Evolutionary conservation across 257 asterid genomes (phyloP).

Genomic region (Anisodus acutangulus): DNA sequence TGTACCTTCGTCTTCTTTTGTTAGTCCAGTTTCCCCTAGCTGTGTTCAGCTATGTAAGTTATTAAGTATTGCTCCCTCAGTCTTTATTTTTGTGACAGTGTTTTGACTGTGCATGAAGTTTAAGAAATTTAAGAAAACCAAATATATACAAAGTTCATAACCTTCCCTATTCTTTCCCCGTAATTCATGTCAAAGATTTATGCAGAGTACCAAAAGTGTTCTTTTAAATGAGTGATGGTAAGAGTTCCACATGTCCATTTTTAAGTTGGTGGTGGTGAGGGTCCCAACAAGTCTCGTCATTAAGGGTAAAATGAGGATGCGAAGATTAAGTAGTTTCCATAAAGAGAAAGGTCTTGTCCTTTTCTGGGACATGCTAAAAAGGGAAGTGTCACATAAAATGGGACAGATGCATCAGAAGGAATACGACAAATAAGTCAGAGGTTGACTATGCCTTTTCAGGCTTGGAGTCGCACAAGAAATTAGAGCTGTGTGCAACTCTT

Average conservation of each 20-base stretch:
- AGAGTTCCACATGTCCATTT: not conserved
- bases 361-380: not conserved
- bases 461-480: not conserved
- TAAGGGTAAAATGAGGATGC: constrained; percentile 6
- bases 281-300: not conserved
- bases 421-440: not conserved
- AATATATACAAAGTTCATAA: not conserved
- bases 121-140: not conserved
- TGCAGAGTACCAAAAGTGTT: not conserved
- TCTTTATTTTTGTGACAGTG: not conserved
- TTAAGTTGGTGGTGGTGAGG: too few species aligned
- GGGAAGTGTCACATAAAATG: not conserved
- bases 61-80: not conserved
- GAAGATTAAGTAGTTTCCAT: constrained; percentile 2
- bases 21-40: not conserved
- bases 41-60: not conserved
- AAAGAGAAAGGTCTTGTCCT: not conserved
- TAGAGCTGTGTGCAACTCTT: not conserved
- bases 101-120: not conserved
- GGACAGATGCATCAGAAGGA: not conserved
- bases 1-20: not conserved
- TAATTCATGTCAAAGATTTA: not conserved
- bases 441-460: constrained; percentile 10
- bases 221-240: not conserved
- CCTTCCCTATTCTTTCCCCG: not conserved